Conservation (phyloP, 148 eudicot genomes). For the Camellia japonica region DNA sequence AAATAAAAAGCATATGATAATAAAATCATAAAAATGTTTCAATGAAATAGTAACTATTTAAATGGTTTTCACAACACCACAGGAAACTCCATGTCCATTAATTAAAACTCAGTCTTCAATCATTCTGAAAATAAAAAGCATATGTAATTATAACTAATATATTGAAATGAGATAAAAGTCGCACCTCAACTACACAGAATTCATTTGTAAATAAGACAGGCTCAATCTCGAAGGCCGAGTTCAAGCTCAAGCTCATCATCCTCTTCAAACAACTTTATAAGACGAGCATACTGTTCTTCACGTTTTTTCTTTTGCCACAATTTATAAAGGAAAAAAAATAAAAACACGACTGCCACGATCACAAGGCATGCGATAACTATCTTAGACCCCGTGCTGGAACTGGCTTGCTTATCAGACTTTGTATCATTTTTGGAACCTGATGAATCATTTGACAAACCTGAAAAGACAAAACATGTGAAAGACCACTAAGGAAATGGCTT, state of each 20-base stretch:
- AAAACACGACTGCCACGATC: slow-evolving; percentile 43
- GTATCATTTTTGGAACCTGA: slow-evolving; percentile 35
- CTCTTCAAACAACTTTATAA: slow-evolving; percentile 86
- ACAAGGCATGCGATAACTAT: slow-evolving; percentile 50
- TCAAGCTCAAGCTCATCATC: slow-evolving; percentile 95
- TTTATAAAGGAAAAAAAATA: slow-evolving; percentile 64
- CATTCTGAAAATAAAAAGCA: not conserved
- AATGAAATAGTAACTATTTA: no score
- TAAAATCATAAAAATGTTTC: no score
- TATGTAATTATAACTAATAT: no score
- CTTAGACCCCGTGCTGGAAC: slow-evolving; percentile 45
- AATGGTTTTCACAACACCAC: no score
- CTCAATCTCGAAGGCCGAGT: slow-evolving; percentile 85
- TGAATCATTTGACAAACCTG: slow-evolving; percentile 60
- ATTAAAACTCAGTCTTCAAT: no score
- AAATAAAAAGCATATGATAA: not conserved
- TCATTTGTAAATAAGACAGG: not conserved
- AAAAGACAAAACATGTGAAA: slow-evolving; percentile 9
- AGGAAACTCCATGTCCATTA: no score
- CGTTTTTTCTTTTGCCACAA: slow-evolving; percentile 87
- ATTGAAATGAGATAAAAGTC: not conserved
- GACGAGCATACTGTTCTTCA: slow-evolving; percentile 88
- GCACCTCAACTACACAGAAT: slow-evolving; percentile 28
- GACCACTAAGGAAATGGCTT: not conserved
- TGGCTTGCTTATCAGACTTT: slow-evolving; percentile 19